Conservation (phyloP, 495 filamentous ascomycete species). For the Lasiosphaeria miniovina region DNA sequence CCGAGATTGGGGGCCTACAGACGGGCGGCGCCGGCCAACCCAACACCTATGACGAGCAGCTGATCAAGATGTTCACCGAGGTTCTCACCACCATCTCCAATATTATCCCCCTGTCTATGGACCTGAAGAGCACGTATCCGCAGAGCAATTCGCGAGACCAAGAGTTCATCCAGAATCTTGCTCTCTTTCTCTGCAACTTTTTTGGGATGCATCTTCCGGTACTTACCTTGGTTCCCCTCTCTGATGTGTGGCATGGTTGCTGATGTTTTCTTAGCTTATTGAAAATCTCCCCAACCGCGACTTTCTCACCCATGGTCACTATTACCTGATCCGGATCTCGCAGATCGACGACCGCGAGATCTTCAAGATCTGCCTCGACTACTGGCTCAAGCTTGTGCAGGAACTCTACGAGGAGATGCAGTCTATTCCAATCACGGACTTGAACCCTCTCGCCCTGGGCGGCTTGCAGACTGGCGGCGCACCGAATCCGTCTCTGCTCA, state of each 20-base stretch:
- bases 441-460: conserved; percentile 68
- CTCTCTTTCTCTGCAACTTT: conserved; percentile 93
- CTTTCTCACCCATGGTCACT: conserved; percentile 91
- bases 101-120: conserved; percentile 84
- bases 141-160: conserved; percentile 91
- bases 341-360: conserved; percentile 98
- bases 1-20: conserved; percentile 91
- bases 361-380: conserved; percentile 98
- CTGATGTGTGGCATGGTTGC: conserved; percentile 6
- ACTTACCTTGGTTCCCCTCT: conserved; percentile 35
- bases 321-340: conserved; percentile 95
- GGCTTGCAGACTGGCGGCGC: conserved; percentile 72
- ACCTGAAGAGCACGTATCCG: conserved; percentile 84
- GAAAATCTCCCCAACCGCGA: conserved; percentile 94
- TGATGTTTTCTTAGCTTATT: conserved; percentile 62
- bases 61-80: conserved; percentile 96
- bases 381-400: conserved; percentile 98
- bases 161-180: conserved; percentile 95
- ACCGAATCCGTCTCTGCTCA: conserved; percentile 74
- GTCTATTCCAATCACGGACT: conserved; percentile 81
- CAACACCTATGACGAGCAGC: conserved; percentile 85
- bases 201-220: conserved; percentile 88
- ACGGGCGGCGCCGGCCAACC: conserved; percentile 60
- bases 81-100: conserved; percentile 82
- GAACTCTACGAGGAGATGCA: conserved; percentile 99